Conservation (phyloP, 2,329 filamentous ascomycete genomes). For the Trichophyton equinum region DNA sequence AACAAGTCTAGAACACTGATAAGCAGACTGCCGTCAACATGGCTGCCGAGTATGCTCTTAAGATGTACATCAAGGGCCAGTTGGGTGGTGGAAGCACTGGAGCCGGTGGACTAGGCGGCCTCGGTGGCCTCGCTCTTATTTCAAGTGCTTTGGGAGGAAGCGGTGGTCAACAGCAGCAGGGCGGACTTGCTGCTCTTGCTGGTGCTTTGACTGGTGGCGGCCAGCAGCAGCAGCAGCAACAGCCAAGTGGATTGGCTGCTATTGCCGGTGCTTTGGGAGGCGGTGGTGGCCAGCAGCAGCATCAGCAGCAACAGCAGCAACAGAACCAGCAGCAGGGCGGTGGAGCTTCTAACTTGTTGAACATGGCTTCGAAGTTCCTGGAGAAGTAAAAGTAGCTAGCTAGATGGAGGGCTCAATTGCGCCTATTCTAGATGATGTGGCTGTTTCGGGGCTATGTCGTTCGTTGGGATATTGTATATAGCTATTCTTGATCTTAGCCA, state of each 20-base stretch:
- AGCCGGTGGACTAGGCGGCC: slow-evolving; percentile 27
- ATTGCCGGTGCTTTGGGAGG: slow-evolving; percentile 36
- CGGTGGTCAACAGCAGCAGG: neutral
- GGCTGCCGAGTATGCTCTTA: slow-evolving; percentile 75
- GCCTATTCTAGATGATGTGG: neutral
- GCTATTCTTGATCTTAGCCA: neutral
- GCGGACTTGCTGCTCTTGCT: slow-evolving; percentile 41
- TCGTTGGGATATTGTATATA: neutral
- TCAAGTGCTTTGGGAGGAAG: slow-evolving; percentile 30
- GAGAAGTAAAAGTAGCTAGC: neutral
- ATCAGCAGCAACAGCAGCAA: neutral
- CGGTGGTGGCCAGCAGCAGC: neutral
- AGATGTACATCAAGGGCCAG: slow-evolving; percentile 80
- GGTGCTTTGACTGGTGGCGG: slow-evolving; percentile 20
- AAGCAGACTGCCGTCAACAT: slow-evolving; percentile 70
- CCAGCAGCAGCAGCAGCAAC: neutral
- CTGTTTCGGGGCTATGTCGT: neutral
- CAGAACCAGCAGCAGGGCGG: neutral
- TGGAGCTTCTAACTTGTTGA: slow-evolving; percentile 8
- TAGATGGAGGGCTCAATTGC: neutral
- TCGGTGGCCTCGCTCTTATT: slow-evolving; percentile 37
- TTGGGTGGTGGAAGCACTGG: slow-evolving; percentile 40
- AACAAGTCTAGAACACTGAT: slow-evolving; percentile 40
- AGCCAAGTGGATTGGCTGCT: slow-evolving; percentile 33
- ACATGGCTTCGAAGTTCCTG: slow-evolving; percentile 22